Evolutionary conservation across 768 basidiomycete genomes (phyloP), one percentile per base, ranked within the genome.

Genomic region (Coprinellus micaceus): DNA sequence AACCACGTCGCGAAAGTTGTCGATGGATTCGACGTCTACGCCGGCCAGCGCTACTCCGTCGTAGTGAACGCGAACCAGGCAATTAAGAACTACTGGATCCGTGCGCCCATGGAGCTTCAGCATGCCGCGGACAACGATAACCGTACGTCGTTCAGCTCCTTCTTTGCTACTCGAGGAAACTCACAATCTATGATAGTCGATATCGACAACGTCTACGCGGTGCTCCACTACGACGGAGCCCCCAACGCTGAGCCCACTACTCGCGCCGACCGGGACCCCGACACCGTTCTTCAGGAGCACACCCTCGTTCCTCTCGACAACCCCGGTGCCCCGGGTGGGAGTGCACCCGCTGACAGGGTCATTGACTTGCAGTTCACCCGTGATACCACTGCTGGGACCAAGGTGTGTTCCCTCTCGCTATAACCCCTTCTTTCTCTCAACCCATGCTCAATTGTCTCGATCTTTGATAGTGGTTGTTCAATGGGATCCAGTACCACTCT

Each of bases 11-110:
- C 58, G 10, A 57, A 61, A 39, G 57, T 54, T 13, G 75, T 78
- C 4, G 72, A 74, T 56, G 66, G 62, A 29, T 61, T 77, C 41
- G 63, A 69, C 5, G 61, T 79, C 48, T 71, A 66, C 43, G 69
- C 69, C 15, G 75, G 71, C 2, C 79, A 81, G 59, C 71, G 79
- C 10, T 81, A 81, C 52, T 80, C 65, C 1, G 57, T 64, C 26
- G 63, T 72, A 55, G 60, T 78, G 26, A 60, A 68, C 11, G 74
- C 76, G 3, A 69, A 71, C 53, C 73, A 75, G 53, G 60, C 67
- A 0, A 60, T 74, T 3, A 64, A 53, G 21, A 78, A 77, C 56
- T 77, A 77, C 58, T 76, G 74, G 64, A 61, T 73, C 46, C 64
- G 64, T 33, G 67, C 64, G 44, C 63, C 58, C 24, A 59, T 59